Conservation (phyloP, 148 eudicot species). For the Fallopia convolvulus region DNA sequence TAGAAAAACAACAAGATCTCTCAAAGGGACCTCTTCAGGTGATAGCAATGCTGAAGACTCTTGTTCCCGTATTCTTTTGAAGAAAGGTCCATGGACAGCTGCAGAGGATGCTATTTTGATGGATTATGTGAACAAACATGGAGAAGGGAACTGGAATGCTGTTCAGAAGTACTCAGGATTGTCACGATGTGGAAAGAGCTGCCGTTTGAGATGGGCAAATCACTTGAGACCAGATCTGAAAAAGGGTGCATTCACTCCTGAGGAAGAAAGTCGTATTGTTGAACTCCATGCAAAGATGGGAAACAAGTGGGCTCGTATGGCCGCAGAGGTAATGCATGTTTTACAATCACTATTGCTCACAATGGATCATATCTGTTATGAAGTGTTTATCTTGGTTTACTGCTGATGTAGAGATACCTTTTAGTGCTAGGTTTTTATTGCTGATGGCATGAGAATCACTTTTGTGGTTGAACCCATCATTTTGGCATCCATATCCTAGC, state of each 20-base stretch:
- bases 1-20: slow-evolving; percentile 35
- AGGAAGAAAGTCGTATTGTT: slow-evolving; percentile 74
- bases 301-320: slow-evolving; percentile 99
- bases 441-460: neutral
- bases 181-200: slow-evolving; percentile 88
- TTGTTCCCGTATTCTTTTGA: slow-evolving; percentile 31
- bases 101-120: slow-evolving; percentile 77
- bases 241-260: slow-evolving; percentile 69
- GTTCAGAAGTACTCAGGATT: slow-evolving; percentile 83
- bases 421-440: neutral
- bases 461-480: neutral
- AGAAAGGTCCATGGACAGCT: slow-evolving; percentile 96
- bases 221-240: slow-evolving; percentile 85
- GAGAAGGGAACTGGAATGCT: slow-evolving; percentile 97
- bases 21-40: slow-evolving; percentile 35
- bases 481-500: neutral
- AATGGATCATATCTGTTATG: neutral
- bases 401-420: neutral
- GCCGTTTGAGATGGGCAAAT: slow-evolving; percentile 94
- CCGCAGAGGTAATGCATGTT: slow-evolving; percentile 46
- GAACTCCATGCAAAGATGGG: slow-evolving; percentile 93
- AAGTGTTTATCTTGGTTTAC: neutral
- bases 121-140: slow-evolving; percentile 72
- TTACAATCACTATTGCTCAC: neutral
- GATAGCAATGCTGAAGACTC: slow-evolving; percentile 43